Percentiles rank a stretch among this genome's conserved stretches.
These are phyloP conservation scores for Mycena maculata DNA, from an alignment of 768 basidiomycete species.

Conservation along the genomic window DNA sequence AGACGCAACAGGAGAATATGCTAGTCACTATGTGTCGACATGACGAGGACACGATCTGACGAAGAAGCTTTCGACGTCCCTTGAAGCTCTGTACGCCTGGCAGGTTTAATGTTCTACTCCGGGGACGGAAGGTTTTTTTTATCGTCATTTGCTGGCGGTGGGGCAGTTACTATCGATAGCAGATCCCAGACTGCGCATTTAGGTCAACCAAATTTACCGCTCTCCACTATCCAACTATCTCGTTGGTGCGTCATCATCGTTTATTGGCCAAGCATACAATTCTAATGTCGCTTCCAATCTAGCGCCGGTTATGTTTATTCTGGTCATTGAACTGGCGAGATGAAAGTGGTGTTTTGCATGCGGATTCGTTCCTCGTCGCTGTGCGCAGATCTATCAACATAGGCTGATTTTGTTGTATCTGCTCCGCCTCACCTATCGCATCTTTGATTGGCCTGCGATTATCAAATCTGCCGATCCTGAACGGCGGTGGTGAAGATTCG, in stretches of 20 bases:
- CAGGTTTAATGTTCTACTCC: neutral
- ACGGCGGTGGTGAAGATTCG: slow-evolving; percentile 29
- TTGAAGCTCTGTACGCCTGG: neutral
- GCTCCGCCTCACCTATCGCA: slow-evolving; percentile 26
- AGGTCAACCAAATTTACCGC: neutral
- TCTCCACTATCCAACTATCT: neutral
- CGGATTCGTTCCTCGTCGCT: slow-evolving; percentile 1
- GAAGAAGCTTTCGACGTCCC: slow-evolving; percentile 4
- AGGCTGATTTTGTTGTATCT: slow-evolving; percentile 16
- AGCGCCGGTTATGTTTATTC: slow-evolving; percentile 11
- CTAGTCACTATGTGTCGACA: neutral
- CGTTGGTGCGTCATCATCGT: neutral
- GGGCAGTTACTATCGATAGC: neutral
- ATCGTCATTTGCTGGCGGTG: neutral
- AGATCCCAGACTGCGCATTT: neutral
- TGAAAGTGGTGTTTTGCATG: neutral
- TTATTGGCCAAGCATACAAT: neutral
- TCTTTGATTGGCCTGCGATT: slow-evolving; percentile 28
- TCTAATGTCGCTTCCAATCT: slow-evolving; percentile 15
- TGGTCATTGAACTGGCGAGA: neutral
- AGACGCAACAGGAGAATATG: neutral
- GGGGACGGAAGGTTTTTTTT: neutral
- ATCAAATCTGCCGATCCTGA: slow-evolving; percentile 9
- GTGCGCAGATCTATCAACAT: slow-evolving; percentile 16
- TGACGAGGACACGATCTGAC: slow-evolving; percentile 11